Percentiles rank a stretch among this genome's conserved stretches.
Evolutionary conservation across 805 yeast species (phyloP).

Genomic region (Aciculoconidium aculeatum): DNA sequence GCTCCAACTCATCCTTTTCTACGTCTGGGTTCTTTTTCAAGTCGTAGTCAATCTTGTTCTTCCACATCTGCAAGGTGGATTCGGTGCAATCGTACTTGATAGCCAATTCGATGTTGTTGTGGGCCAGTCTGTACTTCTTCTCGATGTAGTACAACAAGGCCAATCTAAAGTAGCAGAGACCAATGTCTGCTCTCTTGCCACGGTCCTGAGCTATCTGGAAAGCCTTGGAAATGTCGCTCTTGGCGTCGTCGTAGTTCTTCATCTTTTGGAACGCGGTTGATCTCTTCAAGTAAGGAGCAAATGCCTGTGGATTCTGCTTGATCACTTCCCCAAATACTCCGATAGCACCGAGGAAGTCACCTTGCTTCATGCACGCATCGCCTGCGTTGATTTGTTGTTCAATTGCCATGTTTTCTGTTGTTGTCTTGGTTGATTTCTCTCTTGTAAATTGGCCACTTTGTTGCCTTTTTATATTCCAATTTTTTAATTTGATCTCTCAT

Average conservation of each 20-base stretch:
- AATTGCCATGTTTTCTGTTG: conserved; percentile 25
- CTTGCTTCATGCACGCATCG: conserved; percentile 21
- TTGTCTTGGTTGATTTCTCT: too few relatives aligned
- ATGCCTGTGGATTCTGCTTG: conserved; percentile 38
- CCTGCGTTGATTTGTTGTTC: conserved; percentile 32
- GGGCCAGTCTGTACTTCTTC: conserved; percentile 38
- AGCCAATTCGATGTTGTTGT: conserved; percentile 38
- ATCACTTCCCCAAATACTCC: conserved; percentile 34
- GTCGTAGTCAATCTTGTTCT: conserved; percentile 30
- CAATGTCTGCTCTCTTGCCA: conserved; percentile 43
- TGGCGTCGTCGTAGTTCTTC: conserved; percentile 43
- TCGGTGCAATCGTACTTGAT: conserved; percentile 39
- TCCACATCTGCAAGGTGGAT: conserved; percentile 45
- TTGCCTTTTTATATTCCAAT: too few relatives aligned
- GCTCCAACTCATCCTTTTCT: conserved; percentile 6
- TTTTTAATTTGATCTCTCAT: too few relatives aligned
- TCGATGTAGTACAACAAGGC: conserved; percentile 41
- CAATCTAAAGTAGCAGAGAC: conserved; percentile 42
- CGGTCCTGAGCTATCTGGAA: conserved; percentile 38
- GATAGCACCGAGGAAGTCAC: conserved; percentile 43
- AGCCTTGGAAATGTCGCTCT: conserved; percentile 42
- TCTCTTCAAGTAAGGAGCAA: conserved; percentile 43
- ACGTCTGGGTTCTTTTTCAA: conserved; percentile 18
- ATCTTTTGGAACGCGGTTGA: conserved; percentile 45
- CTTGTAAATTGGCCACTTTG: too few relatives aligned